These are phyloP conservation scores for Zygosaccharomyces siamensis DNA, from an alignment of 805 yeast genomes.

Conservation along the genomic window DNA sequence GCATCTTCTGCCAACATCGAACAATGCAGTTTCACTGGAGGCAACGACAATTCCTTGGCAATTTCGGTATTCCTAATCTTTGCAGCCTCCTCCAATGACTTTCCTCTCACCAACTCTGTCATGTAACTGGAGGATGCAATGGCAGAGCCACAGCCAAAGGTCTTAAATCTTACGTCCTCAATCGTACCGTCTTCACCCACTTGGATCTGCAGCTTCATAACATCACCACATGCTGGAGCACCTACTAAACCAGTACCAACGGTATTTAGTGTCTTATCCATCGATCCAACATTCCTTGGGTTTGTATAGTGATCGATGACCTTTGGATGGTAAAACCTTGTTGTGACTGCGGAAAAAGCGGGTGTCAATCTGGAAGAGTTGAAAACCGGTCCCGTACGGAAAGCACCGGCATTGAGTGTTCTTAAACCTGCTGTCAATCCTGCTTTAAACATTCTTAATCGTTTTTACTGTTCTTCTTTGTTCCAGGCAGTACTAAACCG, in stretches of 20 bases:
- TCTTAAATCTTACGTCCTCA: constrained; percentile 93
- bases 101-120: constrained; percentile 93
- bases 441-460: not conserved
- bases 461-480: not conserved
- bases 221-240: constrained; percentile 99
- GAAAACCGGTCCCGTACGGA: not conserved
- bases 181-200: constrained; percentile 89
- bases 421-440: not conserved
- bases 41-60: constrained; percentile 89
- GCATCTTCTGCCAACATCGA: constrained; percentile 99
- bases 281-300: constrained; percentile 94
- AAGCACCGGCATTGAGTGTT: not conserved
- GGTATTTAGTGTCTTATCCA: constrained; percentile 66
- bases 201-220: constrained; percentile 93
- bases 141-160: constrained; percentile 99
- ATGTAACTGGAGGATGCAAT: constrained; percentile 94
- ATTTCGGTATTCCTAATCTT: constrained; percentile 88
- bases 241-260: constrained; percentile 98
- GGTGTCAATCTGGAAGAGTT: constrained; percentile 3
- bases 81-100: constrained; percentile 89
- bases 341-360: constrained; percentile 17
- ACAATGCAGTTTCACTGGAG: constrained; percentile 96
- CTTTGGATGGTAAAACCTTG: constrained; percentile 73
- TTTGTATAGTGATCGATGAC: constrained; percentile 94
- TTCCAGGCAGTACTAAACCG: too few relatives aligned